Conservation (phyloP, 1,284 basidiomycete genomes). For the Phellinidium pouzarii region DNA sequence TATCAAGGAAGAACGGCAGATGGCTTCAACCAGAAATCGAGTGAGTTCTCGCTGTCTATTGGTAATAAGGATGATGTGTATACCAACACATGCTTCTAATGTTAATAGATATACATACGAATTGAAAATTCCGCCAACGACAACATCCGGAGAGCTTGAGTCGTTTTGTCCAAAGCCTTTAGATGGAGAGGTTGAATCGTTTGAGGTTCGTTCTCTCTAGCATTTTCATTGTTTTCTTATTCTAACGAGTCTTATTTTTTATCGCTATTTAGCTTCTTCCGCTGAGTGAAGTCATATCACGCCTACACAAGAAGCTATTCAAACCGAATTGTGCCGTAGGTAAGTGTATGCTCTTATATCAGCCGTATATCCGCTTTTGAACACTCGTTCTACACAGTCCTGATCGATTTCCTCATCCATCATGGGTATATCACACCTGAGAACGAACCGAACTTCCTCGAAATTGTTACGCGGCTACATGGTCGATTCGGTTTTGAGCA, state of each 20-base stretch:
- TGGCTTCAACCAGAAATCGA: conserved; percentile 87
- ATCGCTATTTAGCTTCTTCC: conserved; percentile 50
- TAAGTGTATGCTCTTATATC: conserved; percentile 26
- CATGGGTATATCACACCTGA: conserved; percentile 73
- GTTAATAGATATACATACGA: conserved; percentile 71
- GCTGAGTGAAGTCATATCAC: conserved; percentile 44
- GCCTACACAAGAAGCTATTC: conserved; percentile 64
- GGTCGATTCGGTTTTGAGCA: conserved; percentile 55
- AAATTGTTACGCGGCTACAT: conserved; percentile 68
- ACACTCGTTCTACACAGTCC: conserved; percentile 36
- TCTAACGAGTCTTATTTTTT: neutral
- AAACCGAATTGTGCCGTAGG: conserved; percentile 83
- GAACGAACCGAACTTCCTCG: conserved; percentile 67
- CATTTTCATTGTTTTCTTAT: neutral
- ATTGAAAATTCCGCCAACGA: conserved; percentile 49
- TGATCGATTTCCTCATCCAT: conserved; percentile 81
- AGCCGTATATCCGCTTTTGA: neutral
- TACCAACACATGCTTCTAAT: neutral
- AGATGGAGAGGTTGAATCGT: conserved; percentile 92
- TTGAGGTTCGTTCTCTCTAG: conserved; percentile 49
- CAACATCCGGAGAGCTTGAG: conserved; percentile 34
- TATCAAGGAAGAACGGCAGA: conserved; percentile 55
- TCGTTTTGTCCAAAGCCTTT: conserved; percentile 64
- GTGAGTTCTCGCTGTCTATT: conserved; percentile 29
- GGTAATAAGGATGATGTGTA: too few species aligned